Conservation (phyloP, 2,329 filamentous ascomycete genomes). For the Calonectria crousiana region DNA sequence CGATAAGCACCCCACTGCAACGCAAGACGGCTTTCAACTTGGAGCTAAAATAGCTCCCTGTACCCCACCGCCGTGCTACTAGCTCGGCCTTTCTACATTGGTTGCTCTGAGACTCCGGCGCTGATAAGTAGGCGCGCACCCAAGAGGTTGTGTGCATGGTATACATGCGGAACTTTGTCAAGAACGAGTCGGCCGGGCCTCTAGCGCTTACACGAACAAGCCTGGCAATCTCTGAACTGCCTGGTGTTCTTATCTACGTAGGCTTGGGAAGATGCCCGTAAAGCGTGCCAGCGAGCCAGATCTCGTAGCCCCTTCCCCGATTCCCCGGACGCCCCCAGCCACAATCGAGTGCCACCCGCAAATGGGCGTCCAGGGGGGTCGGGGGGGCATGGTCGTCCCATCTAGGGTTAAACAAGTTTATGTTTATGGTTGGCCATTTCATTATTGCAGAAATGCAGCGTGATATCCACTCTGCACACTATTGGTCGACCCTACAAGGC, state of each 20-base stretch:
- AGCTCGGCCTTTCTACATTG: neutral
- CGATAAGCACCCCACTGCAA: neutral
- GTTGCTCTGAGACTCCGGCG: neutral
- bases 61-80: neutral
- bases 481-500: neutral
- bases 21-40: neutral
- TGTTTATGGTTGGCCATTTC: slow-evolving; percentile 12
- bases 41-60: neutral
- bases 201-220: neutral
- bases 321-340: neutral
- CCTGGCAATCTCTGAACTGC: neutral
- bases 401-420: neutral
- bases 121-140: neutral
- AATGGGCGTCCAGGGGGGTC: neutral
- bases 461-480: neutral
- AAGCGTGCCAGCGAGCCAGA: neutral
- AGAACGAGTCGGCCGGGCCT: neutral
- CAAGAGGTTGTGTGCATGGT: neutral
- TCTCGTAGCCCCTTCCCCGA: neutral
- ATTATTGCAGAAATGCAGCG: neutral
- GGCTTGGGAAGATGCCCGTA: neutral
- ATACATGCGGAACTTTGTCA: neutral
- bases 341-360: neutral
- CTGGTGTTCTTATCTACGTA: neutral
- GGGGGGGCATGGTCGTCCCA: neutral